phyloP scores from a whole-genome alignment of 352 stramenopile species.

The Pythium rishiriense region DNA sequence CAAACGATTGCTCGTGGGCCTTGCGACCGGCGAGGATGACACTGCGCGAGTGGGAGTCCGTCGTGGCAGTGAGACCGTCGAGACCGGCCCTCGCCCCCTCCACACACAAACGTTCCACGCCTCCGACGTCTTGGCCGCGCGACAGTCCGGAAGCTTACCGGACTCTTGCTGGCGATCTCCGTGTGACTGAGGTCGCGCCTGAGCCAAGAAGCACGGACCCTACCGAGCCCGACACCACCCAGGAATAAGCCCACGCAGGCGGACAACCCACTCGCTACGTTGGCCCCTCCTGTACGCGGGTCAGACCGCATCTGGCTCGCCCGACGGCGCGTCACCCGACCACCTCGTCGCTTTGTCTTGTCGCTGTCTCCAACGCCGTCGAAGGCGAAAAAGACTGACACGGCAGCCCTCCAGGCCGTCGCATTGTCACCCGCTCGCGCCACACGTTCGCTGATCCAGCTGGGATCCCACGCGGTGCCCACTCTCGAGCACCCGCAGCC shows the following conservation, averaged over 20 bases:
- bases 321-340: neutral
- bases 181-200: no score
- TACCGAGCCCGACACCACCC: no score
- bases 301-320: neutral
- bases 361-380: no score
- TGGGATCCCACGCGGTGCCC: neutral
- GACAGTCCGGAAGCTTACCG: slow-evolving; percentile 7
- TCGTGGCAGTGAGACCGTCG: neutral
- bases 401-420: no score
- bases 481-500: neutral
- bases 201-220: no score
- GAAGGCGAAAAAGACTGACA: no score
- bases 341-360: neutral
- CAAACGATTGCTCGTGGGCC: neutral
- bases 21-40: neutral
- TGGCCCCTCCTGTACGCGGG: no score
- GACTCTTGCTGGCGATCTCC: neutral
- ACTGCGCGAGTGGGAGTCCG: neutral
- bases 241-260: neutral
- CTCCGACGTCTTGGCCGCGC: neutral
- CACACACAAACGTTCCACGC: slow-evolving; percentile 1
- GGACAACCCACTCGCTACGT: neutral
- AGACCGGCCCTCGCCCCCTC: neutral
- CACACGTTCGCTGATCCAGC: neutral
- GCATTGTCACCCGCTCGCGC: neutral